Evolutionary conservation across 192 early-diverging fungal species (phyloP).

Genomic region (Coemansia sp.): DNA sequence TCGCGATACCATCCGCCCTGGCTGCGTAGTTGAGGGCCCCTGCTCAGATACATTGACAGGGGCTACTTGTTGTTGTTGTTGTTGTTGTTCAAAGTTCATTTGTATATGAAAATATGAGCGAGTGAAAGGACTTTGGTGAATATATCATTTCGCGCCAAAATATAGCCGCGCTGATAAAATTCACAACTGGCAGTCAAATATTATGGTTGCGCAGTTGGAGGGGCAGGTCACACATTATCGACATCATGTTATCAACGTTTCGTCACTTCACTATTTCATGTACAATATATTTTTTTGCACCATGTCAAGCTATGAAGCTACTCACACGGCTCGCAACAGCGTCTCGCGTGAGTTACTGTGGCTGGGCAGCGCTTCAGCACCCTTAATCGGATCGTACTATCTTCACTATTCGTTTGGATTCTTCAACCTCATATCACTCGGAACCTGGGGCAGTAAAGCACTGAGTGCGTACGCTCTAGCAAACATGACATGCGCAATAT

Average conservation of each 20-base stretch:
- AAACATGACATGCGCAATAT: conserved; percentile 70
- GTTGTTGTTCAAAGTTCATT: neutral
- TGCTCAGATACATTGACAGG: conserved; percentile 1
- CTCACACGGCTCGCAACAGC: neutral
- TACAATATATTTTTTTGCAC: neutral
- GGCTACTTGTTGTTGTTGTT: no score
- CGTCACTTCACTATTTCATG: no score
- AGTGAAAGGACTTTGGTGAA: neutral
- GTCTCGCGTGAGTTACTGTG: conserved; percentile 23
- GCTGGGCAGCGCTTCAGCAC: conserved; percentile 39
- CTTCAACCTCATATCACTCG: conserved; percentile 63
- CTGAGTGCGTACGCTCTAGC: conserved; percentile 67
- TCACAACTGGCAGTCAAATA: neutral
- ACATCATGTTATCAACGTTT: no score
- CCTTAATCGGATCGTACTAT: conserved; percentile 62
- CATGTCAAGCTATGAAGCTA: conserved; percentile 7
- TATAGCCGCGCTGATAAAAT: neutral
- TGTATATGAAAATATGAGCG: neutral
- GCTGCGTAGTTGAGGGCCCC: conserved; percentile 9
- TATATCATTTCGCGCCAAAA: neutral
- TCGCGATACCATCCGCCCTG: conserved; percentile 33
- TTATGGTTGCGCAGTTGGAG: neutral
- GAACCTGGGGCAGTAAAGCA: conserved; percentile 61
- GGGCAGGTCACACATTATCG: no score
- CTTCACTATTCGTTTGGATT: conserved; percentile 69